phyloP scores from a whole-genome alignment of 495 filamentous ascomycete genomes.

The Polyplosphaeria fusca region DNA sequence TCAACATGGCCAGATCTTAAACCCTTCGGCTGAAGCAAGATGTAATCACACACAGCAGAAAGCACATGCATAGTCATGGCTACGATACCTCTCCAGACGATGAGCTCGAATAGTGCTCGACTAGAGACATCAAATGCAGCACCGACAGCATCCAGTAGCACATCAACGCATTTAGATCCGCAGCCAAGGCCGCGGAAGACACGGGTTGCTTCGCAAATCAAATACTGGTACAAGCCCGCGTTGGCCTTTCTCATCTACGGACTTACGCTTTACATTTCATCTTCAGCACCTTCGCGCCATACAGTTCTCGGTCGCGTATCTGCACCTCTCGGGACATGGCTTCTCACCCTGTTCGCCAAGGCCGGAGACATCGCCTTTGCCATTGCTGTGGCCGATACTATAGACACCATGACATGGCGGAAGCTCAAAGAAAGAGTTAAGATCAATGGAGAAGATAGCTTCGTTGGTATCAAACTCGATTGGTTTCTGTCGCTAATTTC shows the following conservation, averaged over 20 bases:
- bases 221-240: slow-evolving; percentile 7
- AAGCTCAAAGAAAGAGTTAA: not conserved
- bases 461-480: not conserved
- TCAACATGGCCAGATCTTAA: too few species aligned
- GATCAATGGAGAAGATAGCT: not conserved
- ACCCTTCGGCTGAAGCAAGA: too few species aligned
- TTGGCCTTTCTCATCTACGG: slow-evolving; percentile 9
- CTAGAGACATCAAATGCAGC: too few species aligned
- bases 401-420: slow-evolving; percentile 15
- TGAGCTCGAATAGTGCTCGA: too few species aligned
- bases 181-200: too few species aligned
- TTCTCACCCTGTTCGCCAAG: slow-evolving; percentile 14
- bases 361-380: slow-evolving; percentile 20
- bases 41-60: too few species aligned
- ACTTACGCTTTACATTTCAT: slow-evolving; percentile 11
- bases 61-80: too few species aligned
- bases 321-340: slow-evolving; percentile 6
- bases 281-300: not conserved
- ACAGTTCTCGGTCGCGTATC: slow-evolving; percentile 7
- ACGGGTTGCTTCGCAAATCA: too few species aligned
- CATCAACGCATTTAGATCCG: too few species aligned
- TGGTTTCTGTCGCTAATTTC: slow-evolving; percentile 17
- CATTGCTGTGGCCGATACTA: slow-evolving; percentile 8
- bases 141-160: too few species aligned
- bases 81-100: too few species aligned